Evolutionary conservation across 1,284 basidiomycete species (phyloP), one percentile per base, ranked within the genome.

Genomic region (Exobasidium rhododendri): DNA sequence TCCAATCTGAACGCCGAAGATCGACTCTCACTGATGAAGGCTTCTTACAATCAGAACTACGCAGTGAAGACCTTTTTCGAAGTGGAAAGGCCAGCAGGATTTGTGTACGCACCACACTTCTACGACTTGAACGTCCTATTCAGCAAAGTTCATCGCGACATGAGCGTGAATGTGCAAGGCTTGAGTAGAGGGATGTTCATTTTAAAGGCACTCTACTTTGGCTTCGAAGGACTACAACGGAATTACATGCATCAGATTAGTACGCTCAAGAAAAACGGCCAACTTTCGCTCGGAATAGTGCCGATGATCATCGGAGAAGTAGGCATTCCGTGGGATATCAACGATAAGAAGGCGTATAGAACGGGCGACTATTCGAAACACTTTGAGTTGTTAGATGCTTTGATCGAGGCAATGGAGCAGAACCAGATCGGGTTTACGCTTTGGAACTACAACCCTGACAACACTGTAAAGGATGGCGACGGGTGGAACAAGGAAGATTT

Each of bases 391-490:
- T 56, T 82, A 20, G 75, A 81, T 57, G 78, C 79, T 1, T 62
- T 81, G 10, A 69, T 81, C 26, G 58, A 54, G 4, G 80, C 69
- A 0, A 71, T 81, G 65, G 80, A 81, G 54, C 60, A 63, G 5
- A 65, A 73, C n/a, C 51, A 70, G 14, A 61, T 77, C 14, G 71
- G 72, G 1, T 82, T 75, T 64, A 80, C 80, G 2, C 81, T 97
- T 24, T 97, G 94, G 94, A 92, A 91, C 67, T 97, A 97, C 80
- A 97, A 97, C 75, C 90, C 93, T 0, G 83, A 85, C 58, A 97
- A 97, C 80, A 84, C 85, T 44, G 91, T 94, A 71, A 77, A 81
- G 22, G 77, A 82, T 24, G 96, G 94, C 13, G 94, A 97, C 78
- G 84, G 87, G 65, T 97, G 94, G 94, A 97, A 96, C 76, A 90